Base-by-base conservation (phyloP, 2,329 filamentous ascomycete species). In the Exserohilum turcica region DNA sequence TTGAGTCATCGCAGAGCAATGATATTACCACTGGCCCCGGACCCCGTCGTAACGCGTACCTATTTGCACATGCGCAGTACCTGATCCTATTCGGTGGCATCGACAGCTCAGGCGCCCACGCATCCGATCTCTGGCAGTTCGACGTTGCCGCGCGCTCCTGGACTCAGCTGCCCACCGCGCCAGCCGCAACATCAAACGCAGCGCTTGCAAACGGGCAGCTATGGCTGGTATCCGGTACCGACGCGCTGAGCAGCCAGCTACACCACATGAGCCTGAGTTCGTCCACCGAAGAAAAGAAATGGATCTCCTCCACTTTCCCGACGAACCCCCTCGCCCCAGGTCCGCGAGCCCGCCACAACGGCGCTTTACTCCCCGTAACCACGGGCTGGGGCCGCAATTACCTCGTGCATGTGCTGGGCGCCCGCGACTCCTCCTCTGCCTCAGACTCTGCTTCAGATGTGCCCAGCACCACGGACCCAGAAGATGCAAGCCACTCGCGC, bases 381-480 rank as follows among this genome's bases (percentile, higher is more conserved):
- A 79, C 77, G 2, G 77, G 77, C 10, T 75, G 77, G 45, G 78
- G 77, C 12, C 72, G 78, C 5, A 73, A 77, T 36, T 79, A 78
- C 57, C 70, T 79, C 6, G 59, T 77, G 1, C 78, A 78, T 60
- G 65, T 79, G 35, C 72, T 79, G 27, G 77, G 77, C 6, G 63
- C 52, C 32, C 65, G 61, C 1, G 47, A 59, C 18, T n/a, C n/a
- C n/a, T n/a, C n/a, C n/a, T n/a, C n/a, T n/a, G n/a, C n/a, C n/a
- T n/a, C n/a, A n/a, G 54, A 55, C 12, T 44, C 48, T 1, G 19
- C 43, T 31, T 15, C 48, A 2, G 38, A 18, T 5, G 16, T 29
- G n/a, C 16, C 21, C 21, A 24, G 18, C 4, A 40, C 31, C n/a
- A 38, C 33, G 12, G 27, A 40, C 3, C 38, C 37, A 9, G 47